Base-by-base conservation (phyloP, 768 basidiomycete species). In the Gelatoporia subvermispora region DNA sequence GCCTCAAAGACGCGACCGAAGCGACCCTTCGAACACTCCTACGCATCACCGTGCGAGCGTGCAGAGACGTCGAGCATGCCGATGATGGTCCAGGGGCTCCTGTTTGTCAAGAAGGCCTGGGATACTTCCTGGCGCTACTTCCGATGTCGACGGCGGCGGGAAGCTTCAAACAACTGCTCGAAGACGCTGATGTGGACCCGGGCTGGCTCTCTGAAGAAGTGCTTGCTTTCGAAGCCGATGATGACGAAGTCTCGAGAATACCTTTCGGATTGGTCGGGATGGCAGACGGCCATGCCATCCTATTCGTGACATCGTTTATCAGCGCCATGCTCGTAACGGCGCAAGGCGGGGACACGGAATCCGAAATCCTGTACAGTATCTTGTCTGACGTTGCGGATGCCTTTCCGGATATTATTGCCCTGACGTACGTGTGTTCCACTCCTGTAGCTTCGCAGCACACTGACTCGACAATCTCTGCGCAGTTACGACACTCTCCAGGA, bases 401-500 rank as follows among this genome's bases (percentile, higher is more conserved):
- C 8, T 85, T 81, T 64, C 91, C 91, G 1, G 87, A 92, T 17
- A 75, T 83, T 18, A 71, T 91, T 20, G 69, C 81, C 2, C 74
- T 89, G 61, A 76, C 79, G 90, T 92, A 70, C 51, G 90, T 79
- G n/a, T 35, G 36, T 15, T 3, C 3, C 9, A 37, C 24, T 25
- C 35, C 11, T 41, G 11, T 22, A 31, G 28, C 13, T 13, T 31
- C 5, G 37, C 10, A 3, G 15, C n/a, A 45, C 17, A 37, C 51
- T 60, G 31, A 59, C 51, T 49, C 31, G 47, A 45, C 51, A 37
- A 18, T 43, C 5, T 23, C 48, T 35, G 20, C 13, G 25, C 51
- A 92, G 90, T 16, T 91, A 87, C 53, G 88, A 91, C 36, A 76
- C 76, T 43, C 57, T 92, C 46, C 82, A 87, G 62, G 87, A 89